A percentile compares a stretch with the other conserved stretches of the same genome.
phyloP scores from a whole-genome alignment of 139 green algal species.

The Chlorella sp. region DNA sequence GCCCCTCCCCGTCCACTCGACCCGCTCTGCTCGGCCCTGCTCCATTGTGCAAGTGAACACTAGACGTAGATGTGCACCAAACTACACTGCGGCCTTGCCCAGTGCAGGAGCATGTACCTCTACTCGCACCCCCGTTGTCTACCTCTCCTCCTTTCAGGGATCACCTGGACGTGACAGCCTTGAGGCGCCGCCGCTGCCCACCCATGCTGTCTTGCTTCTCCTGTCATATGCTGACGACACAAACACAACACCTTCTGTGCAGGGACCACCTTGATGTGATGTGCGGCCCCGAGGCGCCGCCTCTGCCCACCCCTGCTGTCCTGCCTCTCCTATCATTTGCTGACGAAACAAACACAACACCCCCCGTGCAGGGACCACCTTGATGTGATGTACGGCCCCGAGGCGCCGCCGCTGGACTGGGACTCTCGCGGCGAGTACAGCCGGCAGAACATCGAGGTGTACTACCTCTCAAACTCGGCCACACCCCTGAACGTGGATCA shows the following conservation, averaged over 20 bases:
- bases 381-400: conserved; percentile 77
- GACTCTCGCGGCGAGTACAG: conserved; percentile 77
- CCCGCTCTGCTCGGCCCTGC: no score
- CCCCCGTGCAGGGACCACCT: conserved; percentile 64
- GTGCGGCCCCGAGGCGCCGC: conserved; percentile 68
- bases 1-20: no score
- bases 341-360: neutral
- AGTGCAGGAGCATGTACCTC: no score
- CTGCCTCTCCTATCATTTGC: neutral
- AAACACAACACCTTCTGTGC: neutral
- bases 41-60: no score
- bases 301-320: conserved; percentile 52
- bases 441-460: conserved; percentile 80
- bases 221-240: neutral
- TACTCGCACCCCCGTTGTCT: neutral
- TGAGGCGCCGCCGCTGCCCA: conserved; percentile 69
- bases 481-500: conserved; percentile 45
- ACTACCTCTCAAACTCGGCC: conserved; percentile 81
- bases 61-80: no score
- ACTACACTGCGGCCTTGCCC: neutral
- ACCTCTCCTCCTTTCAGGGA: neutral
- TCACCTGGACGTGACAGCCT: conserved; percentile 80
- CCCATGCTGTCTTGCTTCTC: neutral
- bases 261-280: conserved; percentile 84
- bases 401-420: conserved; percentile 83